Conservation (phyloP, 73 alveolate genomes). For the Durusdinium trenchii region DNA sequence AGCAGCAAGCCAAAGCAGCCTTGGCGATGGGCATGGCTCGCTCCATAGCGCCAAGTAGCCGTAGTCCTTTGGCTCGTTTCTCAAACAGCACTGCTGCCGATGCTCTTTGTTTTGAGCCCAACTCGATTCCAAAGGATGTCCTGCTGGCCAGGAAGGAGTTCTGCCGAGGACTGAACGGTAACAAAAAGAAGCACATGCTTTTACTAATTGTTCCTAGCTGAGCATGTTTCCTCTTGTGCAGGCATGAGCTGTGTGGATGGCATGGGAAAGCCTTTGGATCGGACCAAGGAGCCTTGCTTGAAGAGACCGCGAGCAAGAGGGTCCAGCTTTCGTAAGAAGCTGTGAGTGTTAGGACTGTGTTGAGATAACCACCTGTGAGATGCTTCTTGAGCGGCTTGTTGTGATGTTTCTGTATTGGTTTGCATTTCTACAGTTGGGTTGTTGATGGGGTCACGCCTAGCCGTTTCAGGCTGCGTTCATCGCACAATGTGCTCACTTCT, state of each 20-base stretch:
- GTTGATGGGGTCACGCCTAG: neutral
- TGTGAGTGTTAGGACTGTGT: too few relatives aligned
- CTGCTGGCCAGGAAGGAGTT: slow-evolving; percentile 82
- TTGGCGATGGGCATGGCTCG: slow-evolving; percentile 86
- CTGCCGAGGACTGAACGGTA: slow-evolving; percentile 62
- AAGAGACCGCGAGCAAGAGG: neutral
- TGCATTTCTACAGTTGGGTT: neutral
- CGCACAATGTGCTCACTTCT: slow-evolving; percentile 85
- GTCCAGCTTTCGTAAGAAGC: neutral
- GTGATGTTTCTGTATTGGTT: neutral
- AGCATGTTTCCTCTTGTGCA: neutral
- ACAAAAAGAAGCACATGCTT: neutral
- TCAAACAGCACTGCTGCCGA: neutral
- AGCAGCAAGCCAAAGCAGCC: slow-evolving; percentile 79
- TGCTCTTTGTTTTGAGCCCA: neutral
- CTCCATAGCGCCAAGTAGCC: too few relatives aligned
- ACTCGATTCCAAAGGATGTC: slow-evolving; percentile 13
- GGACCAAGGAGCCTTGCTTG: slow-evolving; percentile 24
- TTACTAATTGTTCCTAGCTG: neutral
- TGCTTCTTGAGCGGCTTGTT: too few relatives aligned
- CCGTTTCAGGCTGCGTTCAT: slow-evolving; percentile 43
- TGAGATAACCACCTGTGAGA: too few relatives aligned
- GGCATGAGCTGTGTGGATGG: slow-evolving; percentile 93
- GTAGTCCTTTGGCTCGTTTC: neutral
- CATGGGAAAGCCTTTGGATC: slow-evolving; percentile 87